Evolutionary conservation across 371 early-diverging fungal species (phyloP), one percentile per base, ranked within the genome.

Genomic region (Mucor mucedo): DNA sequence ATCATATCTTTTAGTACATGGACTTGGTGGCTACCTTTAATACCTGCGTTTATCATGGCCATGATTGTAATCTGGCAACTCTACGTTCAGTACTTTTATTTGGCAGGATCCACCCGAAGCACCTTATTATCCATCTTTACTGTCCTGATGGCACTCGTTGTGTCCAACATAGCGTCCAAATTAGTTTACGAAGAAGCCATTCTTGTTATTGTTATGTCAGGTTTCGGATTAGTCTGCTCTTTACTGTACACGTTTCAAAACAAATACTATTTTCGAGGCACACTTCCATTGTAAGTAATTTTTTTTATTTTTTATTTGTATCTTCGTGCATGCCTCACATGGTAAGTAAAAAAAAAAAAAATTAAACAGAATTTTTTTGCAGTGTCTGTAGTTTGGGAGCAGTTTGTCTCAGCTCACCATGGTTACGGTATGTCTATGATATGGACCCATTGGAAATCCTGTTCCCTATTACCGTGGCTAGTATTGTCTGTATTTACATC

Each of bases 401-500:
- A 0, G 29, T 70, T 4, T 70, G 66, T 30, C 50, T 70, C 33
- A 39, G 59, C 44, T 65, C 66, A 10, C 48, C 55, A 28, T 61
- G 58, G 55, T n/a, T 65, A 14, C 45, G 70, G 48, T 58, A 59
- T 9, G 41, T 68, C 10, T 71, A 62, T 32, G 57, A 60, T 2
- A 55, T 75, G 69, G 69, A 71, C 49, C 66, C 72, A 5, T 27
- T 66, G 2, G 63, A 69, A 27, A 78, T 82, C n/a, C 33, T 82
- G 9, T 62, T 60, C 35, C 79, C 82, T 0, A 72, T 79, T 44
- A 52, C 65, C 14, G 50, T 71, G 10, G 58, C 79, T 10, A 58
- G 63, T 39, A 27, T 76, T 3, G 49, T 78, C 5, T 75, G 76
- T 48, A 66, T 62, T 14, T 82, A 79, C 59, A 42, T 78, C 8